Base-by-base conservation (phyloP, 2,329 filamentous ascomycete species). In the Raffaelea albimanens region DNA sequence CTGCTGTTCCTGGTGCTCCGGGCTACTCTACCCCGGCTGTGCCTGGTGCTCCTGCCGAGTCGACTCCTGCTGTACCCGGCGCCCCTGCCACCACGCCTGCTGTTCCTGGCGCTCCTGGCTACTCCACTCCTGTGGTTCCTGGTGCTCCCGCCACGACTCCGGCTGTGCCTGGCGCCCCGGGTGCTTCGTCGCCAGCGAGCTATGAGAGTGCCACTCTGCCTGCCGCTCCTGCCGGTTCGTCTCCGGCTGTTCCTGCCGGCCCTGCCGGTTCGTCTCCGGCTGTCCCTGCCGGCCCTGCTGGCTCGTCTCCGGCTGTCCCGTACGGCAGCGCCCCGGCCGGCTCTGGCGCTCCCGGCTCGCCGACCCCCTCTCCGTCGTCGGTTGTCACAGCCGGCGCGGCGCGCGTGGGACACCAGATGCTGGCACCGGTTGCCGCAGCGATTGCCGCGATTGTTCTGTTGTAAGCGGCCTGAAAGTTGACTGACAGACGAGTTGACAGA, bases 321-420 rank as follows among this genome's bases (percentile, higher is more conserved):
- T n/a, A n/a, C n/a, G n/a, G n/a, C n/a, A n/a, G 18, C 21, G 22
- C 40, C 25, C 20, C 40, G 9, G 8, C 40, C 20, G n/a, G 20
- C 22, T 16, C 20, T 13, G 40, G 36, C 25, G 22, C 18, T 21
- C 9, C 20, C 18, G 21, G 5, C 3, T 14, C 40, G 13, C 16
- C 61, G 63, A 51, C 58, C 59, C 44, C 52, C 19, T 55, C 61
- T 48, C 58, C 61, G 44, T 40, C 40, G 40, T 7, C 20, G 7
- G 20, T 22, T 7, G 40, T 23, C 40, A 41, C 40, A 4, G 40
- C 19, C 8, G 19, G 11, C 20, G 40, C 20, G 11, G 40, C 20
- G 5, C 40, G 20, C 3, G 40, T 41, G 5, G 40, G 20, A 4
- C 3, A 19, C 4, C 14, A 23, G 16, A 13, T 41, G 5, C 14